Conservation (phyloP, 805 yeast genomes). For the Pichia ethanolica region DNA sequence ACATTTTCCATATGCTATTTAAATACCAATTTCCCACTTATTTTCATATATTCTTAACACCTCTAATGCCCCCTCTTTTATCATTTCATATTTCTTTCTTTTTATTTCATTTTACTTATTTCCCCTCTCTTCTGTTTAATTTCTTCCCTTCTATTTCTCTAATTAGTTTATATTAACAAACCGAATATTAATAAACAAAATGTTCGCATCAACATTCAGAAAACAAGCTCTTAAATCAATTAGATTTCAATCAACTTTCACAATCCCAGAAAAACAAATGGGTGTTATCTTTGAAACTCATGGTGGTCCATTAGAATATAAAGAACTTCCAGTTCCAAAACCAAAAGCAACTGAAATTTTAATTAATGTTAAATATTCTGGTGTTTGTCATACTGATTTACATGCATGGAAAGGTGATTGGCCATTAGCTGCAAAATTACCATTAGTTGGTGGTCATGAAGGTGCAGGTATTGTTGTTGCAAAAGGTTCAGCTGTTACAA, state of each 20-base stretch:
- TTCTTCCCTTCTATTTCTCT: not conserved
- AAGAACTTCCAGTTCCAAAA: slow-evolving; percentile 64
- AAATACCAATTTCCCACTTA: too few species aligned
- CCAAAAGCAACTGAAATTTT: slow-evolving; percentile 60
- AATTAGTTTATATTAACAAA: not conserved
- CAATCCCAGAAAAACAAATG: slow-evolving; percentile 57
- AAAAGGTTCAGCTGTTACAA: slow-evolving; percentile 50
- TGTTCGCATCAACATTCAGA: slow-evolving; percentile 18
- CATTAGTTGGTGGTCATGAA: slow-evolving; percentile 67
- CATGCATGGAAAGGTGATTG: slow-evolving; percentile 72
- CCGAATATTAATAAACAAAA: not conserved
- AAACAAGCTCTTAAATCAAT: slow-evolving; percentile 14
- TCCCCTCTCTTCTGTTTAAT: not conserved
- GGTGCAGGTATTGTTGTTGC: slow-evolving; percentile 69
- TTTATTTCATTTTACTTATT: not conserved
- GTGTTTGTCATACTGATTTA: slow-evolving; percentile 69
- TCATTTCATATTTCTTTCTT: not conserved
- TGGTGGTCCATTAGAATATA: slow-evolving; percentile 57
- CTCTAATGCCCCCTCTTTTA: too few species aligned
- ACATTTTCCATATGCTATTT: too few species aligned
- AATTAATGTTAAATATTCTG: slow-evolving; percentile 63
- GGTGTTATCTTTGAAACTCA: slow-evolving; percentile 63
- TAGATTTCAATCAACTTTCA: slow-evolving; percentile 23
- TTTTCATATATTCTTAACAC: too few species aligned
- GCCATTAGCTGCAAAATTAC: slow-evolving; percentile 53